phyloP scores from a whole-genome alignment of 768 basidiomycete genomes.

The Phlegmacium glaucopus region DNA sequence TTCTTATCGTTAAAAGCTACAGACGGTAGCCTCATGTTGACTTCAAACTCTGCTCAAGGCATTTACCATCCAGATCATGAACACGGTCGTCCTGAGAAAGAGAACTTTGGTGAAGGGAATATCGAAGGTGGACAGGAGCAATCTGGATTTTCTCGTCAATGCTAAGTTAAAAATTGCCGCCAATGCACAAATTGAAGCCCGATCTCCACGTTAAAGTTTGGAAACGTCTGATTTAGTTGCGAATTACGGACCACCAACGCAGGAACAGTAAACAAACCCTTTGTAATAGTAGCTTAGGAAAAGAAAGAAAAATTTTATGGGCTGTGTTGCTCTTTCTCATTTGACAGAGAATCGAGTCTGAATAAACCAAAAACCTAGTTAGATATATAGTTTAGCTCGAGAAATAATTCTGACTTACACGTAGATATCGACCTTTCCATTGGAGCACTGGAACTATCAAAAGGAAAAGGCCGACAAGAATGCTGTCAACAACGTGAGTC shows the following conservation, averaged over 20 bases:
- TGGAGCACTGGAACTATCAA: slow-evolving; percentile 51
- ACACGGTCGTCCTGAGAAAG: slow-evolving; percentile 37
- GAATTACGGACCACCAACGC: no score
- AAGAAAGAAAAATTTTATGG: no score
- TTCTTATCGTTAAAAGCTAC: slow-evolving; percentile 7
- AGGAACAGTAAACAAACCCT: no score
- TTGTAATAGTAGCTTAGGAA: no score
- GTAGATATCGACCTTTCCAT: slow-evolving; percentile 40
- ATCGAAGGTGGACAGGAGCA: slow-evolving; percentile 22
- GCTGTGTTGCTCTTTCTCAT: no score
- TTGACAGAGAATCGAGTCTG: not conserved
- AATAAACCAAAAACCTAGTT: no score
- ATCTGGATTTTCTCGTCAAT: slow-evolving; percentile 37
- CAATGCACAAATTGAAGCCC: not conserved
- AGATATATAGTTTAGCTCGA: no score
- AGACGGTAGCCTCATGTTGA: slow-evolving; percentile 24
- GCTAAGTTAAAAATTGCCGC: slow-evolving; percentile 18
- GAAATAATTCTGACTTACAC: slow-evolving; percentile 31
- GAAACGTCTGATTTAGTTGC: no score
- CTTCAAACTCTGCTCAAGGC: slow-evolving; percentile 13
- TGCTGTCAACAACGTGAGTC: slow-evolving; percentile 27
- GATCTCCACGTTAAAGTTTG: no score
- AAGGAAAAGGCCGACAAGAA: slow-evolving; percentile 49
- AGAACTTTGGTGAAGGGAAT: slow-evolving; percentile 34
- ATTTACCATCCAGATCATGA: slow-evolving; percentile 36